Conservation (phyloP, 139 green algal genomes). For the Haematococcus lacustris region DNA sequence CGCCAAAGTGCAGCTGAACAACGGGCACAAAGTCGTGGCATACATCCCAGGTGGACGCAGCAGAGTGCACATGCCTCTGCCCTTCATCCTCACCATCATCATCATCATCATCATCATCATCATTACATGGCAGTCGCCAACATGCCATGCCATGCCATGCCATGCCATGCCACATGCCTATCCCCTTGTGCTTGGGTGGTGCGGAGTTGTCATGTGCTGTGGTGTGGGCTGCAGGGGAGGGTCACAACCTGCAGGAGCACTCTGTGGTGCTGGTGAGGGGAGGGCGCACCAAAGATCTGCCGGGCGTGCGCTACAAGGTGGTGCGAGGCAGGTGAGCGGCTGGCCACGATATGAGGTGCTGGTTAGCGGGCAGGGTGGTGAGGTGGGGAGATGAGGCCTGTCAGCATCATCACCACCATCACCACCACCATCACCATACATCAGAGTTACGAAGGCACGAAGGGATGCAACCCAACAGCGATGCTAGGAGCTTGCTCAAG, state of each 20-base stretch:
- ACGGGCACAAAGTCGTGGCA: constrained; percentile 37
- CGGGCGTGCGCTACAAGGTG: constrained; percentile 29
- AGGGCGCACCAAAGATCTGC: constrained; percentile 74
- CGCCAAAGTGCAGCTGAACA: constrained; percentile 42
- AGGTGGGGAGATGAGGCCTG: neutral
- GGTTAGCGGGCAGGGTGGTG: neutral
- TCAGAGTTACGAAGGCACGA: neutral
- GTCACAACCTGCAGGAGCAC: constrained; percentile 74
- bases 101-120: neutral
- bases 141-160: neutral
- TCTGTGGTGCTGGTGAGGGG: constrained; percentile 75
- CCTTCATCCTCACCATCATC: neutral
- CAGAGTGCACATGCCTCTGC: neutral
- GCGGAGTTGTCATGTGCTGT: neutral
- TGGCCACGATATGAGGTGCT: neutral
- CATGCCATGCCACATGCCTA: neutral
- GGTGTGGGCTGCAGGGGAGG: constrained; percentile 24
- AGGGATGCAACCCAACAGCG: neutral
- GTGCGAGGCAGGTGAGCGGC: constrained; percentile 1
- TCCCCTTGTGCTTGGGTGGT: neutral
- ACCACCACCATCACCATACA: neutral
- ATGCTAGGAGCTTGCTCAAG: neutral
- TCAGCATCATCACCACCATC: neutral
- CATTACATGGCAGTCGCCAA: neutral
- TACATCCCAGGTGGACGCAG: constrained; percentile 40